Evolutionary conservation across 1,284 basidiomycete species (phyloP).

Genomic region (Cutaneotrichosporon cyanovorans): DNA sequence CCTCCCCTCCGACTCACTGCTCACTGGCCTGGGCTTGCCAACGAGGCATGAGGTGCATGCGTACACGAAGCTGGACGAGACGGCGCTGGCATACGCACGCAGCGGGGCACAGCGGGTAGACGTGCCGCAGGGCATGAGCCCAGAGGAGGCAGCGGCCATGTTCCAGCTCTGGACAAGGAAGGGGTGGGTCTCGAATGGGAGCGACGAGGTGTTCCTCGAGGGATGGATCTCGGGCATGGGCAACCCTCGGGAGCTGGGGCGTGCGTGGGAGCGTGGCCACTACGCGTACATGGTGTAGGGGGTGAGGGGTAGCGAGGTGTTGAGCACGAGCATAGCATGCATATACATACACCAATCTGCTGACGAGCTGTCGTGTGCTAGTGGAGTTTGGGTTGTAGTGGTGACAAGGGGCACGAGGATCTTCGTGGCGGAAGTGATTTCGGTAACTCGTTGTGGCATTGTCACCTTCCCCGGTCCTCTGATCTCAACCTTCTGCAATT

Average conservation of each 20-base stretch:
- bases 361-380: too few species aligned
- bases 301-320: neutral
- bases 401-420: neutral
- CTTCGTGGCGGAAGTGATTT: too few species aligned
- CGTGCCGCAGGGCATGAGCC: conserved; percentile 36
- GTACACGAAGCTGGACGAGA: conserved; percentile 33
- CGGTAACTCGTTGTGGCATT: too few species aligned
- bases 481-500: too few species aligned
- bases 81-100: conserved; percentile 33
- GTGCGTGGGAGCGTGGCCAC: conserved; percentile 13
- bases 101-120: conserved; percentile 29
- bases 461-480: too few species aligned
- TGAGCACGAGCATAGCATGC: neutral
- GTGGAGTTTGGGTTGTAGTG: neutral
- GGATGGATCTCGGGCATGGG: conserved; percentile 33
- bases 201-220: conserved; percentile 42
- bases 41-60: conserved; percentile 26
- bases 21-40: conserved; percentile 22
- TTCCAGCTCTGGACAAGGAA: conserved; percentile 41
- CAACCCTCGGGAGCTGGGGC: conserved; percentile 33
- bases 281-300: conserved; percentile 4
- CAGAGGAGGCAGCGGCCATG: conserved; percentile 42
- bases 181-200: conserved; percentile 31
- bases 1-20: conserved; percentile 25
- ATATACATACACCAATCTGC: too few species aligned